Percentiles rank a stretch among this genome's conserved stretches.
Conservation (phyloP, 1,284 basidiomycete genomes). For the Puccinia coronata region DNA sequence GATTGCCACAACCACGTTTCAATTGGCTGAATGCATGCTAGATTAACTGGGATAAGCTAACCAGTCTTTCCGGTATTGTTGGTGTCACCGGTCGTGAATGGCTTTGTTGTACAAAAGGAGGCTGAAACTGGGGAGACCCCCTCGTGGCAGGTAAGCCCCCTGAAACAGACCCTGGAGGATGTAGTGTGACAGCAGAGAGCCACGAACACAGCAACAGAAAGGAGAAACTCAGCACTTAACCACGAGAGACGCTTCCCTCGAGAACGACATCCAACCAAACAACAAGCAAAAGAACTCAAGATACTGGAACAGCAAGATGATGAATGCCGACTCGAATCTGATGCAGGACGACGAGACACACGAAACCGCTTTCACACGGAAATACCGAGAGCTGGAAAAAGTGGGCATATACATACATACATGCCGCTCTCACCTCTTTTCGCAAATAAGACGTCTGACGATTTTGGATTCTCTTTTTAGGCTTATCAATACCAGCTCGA, state of each 20-base stretch:
- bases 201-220: background rate
- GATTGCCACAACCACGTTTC: too few species aligned
- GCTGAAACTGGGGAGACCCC: constrained; percentile 3
- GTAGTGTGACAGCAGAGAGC: background rate
- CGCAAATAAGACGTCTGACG: background rate
- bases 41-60: too few species aligned
- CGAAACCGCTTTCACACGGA: constrained; percentile 15
- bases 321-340: constrained; percentile 31
- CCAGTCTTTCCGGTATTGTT: too few species aligned
- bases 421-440: background rate
- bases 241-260: too few species aligned
- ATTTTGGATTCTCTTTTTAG: constrained; percentile 30
- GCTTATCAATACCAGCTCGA: constrained; percentile 75
- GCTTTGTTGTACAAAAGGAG: background rate
- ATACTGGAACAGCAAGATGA: too few species aligned
- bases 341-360: constrained; percentile 19
- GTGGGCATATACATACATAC: too few species aligned
- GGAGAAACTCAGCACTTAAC: background rate
- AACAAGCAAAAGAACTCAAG: too few species aligned
- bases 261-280: too few species aligned
- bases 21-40: too few species aligned
- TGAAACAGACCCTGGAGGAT: background rate
- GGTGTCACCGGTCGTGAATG: too few species aligned
- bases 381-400: constrained; percentile 20
- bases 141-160: background rate